Evolutionary conservation across 192 early-diverging fungal species (phyloP), one percentile per base, ranked within the genome.

Genomic region (Coemansia sp.): DNA sequence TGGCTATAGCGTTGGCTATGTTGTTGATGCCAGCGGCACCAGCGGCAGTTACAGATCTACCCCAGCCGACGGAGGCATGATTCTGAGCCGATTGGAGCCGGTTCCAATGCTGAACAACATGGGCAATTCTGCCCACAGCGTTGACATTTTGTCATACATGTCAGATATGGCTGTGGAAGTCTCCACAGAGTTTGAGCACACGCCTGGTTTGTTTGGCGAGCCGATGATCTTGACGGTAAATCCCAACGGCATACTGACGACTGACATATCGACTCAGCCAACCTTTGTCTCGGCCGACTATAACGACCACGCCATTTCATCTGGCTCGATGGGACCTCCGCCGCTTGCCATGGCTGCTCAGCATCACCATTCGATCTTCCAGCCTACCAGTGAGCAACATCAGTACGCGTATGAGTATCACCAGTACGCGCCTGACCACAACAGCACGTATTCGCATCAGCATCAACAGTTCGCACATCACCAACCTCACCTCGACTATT

Each of bases 201-300:
- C 43, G 40, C 64, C 64, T 16, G 38, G 52, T 18, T 18, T 72
- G 27, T 72, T 72, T 29, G 65, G 57, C 43, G 70, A 72, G 53
- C 64, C 70, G n/a, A 64, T 38, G 63, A 66, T 72, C 20, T 58
- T 72, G 53, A 61, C 70, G 7, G 22, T 41, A 12, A 64, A 66
- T 20, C 52, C 46, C 41, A 55, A 61, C n/a, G 55, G 38, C 13
- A 39, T 34, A 11, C 38, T 64, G 36, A 43, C 41, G 5, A 16
- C 52, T 15, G 55, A 34, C 29, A 43, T 65, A 15, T 34, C 39
- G 27, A 36, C 64, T 18, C 62, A 65, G 55, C 29, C 38, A n/a
- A 40, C 20, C 40, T 44, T 66, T 39, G 43, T 36, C 18, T 15
- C 70, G 10, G 55, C 44, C 22, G 70, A 72, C 34, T 65, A 47